These are phyloP conservation scores for Epichloe coenophiala DNA, from an alignment of 2,329 filamentous ascomycete species.

Conservation along the genomic window DNA sequence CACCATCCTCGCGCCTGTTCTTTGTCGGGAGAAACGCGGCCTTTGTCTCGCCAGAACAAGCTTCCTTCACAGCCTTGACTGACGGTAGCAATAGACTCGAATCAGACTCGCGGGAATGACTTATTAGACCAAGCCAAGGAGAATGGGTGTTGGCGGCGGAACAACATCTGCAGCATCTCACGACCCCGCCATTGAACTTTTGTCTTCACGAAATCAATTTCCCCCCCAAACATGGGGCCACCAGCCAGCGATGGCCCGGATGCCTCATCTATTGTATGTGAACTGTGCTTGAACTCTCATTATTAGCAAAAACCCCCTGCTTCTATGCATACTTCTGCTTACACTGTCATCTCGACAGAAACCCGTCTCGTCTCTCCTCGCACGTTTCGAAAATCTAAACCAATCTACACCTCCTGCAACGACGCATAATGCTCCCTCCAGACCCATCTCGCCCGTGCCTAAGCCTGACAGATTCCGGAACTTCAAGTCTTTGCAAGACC, in stretches of 20 bases:
- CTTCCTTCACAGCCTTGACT: background rate
- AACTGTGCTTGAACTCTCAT: background rate
- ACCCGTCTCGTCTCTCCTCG: slow-evolving; percentile 69
- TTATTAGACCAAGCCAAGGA: slow-evolving; percentile 5
- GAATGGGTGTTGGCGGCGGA: slow-evolving; percentile 6
- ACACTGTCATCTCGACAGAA: slow-evolving; percentile 33
- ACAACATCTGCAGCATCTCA: slow-evolving; percentile 2
- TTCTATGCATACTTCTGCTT: background rate
- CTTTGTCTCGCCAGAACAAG: background rate
- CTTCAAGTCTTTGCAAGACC: slow-evolving; percentile 25
- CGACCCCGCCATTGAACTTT: background rate
- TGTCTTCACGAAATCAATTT: slow-evolving; percentile 11
- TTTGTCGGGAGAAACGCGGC: background rate
- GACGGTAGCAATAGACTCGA: background rate
- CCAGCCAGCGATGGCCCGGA: slow-evolving; percentile 45
- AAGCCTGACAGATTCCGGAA: slow-evolving; percentile 31
- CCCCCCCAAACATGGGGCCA: slow-evolving; percentile 17
- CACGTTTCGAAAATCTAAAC: slow-evolving; percentile 65
- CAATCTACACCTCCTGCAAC: slow-evolving; percentile 9
- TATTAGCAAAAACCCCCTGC: background rate
- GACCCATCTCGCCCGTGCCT: slow-evolving; percentile 24
- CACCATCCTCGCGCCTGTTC: background rate
- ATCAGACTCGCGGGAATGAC: slow-evolving; percentile 2
- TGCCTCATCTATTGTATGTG: slow-evolving; percentile 59
- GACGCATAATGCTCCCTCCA: slow-evolving; percentile 14